Evolutionary conservation across 2,329 filamentous ascomycete species (phyloP).

Genomic region (Capronia coronata): DNA sequence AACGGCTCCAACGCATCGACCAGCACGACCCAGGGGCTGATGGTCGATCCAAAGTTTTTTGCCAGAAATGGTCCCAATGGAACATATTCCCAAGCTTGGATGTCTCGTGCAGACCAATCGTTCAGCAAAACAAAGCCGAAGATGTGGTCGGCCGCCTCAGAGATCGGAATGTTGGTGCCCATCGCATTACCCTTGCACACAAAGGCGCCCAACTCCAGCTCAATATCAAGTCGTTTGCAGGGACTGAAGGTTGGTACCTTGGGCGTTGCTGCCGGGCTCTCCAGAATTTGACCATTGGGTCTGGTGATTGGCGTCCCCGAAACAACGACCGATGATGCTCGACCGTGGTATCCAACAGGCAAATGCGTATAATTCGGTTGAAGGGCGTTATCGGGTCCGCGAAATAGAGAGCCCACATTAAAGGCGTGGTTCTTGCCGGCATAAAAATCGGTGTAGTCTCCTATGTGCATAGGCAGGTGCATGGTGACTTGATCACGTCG

Average conservation of each 20-base stretch:
- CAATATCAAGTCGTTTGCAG: conserved; percentile 65
- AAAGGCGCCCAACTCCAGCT: conserved; percentile 73
- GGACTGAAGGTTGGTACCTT: conserved; percentile 60
- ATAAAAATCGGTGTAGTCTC: conserved; percentile 83
- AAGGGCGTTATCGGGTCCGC: conserved; percentile 64
- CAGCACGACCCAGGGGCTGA: conserved; percentile 73
- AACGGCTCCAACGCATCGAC: conserved; percentile 69
- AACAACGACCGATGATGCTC: conserved; percentile 50
- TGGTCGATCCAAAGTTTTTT: conserved; percentile 75
- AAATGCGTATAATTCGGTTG: conserved; percentile 77
- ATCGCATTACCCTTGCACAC: conserved; percentile 59
- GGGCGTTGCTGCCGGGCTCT: conserved; percentile 55
- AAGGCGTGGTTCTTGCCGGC: conserved; percentile 73
- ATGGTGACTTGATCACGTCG: conserved; percentile 54
- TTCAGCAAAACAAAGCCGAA: conserved; percentile 80
- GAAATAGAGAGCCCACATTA: conserved; percentile 61
- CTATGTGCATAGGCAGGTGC: conserved; percentile 67
- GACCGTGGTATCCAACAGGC: conserved; percentile 74
- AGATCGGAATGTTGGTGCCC: conserved; percentile 57
- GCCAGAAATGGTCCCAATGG: conserved; percentile 75
- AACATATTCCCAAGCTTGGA: conserved; percentile 79
- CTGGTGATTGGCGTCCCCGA: conserved; percentile 59
- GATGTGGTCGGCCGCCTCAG: conserved; percentile 61
- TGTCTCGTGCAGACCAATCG: conserved; percentile 78
- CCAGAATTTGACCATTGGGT: conserved; percentile 67